phyloP scores from a whole-genome alignment of 305 asterid species.

The Fraxinus baroniana region DNA sequence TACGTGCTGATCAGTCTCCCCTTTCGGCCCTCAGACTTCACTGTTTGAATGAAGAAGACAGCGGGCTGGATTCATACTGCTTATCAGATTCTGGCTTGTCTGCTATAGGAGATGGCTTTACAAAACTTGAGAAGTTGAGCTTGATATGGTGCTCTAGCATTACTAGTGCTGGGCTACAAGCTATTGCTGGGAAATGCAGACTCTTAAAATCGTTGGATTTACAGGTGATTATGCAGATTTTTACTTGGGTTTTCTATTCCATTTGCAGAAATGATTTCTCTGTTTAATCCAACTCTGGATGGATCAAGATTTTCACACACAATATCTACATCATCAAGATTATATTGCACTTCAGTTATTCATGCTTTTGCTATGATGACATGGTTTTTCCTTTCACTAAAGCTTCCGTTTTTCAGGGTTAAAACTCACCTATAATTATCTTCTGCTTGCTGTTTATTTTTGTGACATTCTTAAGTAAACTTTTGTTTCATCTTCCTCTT shows the following conservation, averaged over 20 bases:
- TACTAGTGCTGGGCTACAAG: conserved; percentile 64
- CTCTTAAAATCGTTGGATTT: conserved; percentile 71
- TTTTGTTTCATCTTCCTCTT: conserved; percentile 18
- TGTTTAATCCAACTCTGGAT: conserved; percentile 16
- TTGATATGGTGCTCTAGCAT: conserved; percentile 84
- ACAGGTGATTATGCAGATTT: conserved; percentile 56
- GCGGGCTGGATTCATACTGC: conserved; percentile 41
- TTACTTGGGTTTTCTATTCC: conserved; percentile 1
- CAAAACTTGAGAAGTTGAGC: conserved; percentile 76
- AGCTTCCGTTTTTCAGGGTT: background rate
- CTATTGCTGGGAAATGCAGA: conserved; percentile 62
- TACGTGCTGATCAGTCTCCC: conserved; percentile 32
- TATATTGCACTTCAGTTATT: background rate
- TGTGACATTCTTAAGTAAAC: conserved; percentile 14
- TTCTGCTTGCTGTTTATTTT: conserved; percentile 6
- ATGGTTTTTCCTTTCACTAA: background rate
- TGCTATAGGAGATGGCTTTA: conserved; percentile 62
- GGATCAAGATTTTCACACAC: background rate
- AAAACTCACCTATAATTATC: conserved; percentile 4
- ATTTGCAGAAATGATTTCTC: background rate
- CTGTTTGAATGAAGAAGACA: conserved; percentile 45
- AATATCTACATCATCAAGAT: background rate
- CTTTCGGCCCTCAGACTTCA: conserved; percentile 37
- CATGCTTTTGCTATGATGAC: background rate
- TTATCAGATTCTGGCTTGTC: conserved; percentile 77